Conservation (phyloP, 2,329 filamentous ascomycete species). For the Sclerotinia subarctica region DNA sequence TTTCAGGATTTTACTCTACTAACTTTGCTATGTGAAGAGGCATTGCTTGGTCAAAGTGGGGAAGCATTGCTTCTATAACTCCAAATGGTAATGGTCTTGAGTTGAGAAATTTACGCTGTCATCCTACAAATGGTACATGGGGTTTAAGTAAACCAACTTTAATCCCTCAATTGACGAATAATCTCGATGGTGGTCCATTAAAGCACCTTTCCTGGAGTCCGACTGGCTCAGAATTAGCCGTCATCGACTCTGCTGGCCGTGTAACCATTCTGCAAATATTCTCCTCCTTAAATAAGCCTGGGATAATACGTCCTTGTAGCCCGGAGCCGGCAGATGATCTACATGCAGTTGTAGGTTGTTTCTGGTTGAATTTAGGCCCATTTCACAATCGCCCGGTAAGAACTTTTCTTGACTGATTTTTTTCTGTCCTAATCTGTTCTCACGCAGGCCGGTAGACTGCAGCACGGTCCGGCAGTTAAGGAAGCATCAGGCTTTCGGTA, state of each 20-base stretch:
- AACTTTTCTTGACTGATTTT: slow-evolving; percentile 5
- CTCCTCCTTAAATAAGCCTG: slow-evolving; percentile 70
- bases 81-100: slow-evolving; percentile 67
- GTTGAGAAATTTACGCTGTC: slow-evolving; percentile 68
- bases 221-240: slow-evolving; percentile 73
- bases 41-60: slow-evolving; percentile 83
- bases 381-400: slow-evolving; percentile 34
- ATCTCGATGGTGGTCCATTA: slow-evolving; percentile 62
- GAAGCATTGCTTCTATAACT: slow-evolving; percentile 79
- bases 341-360: slow-evolving; percentile 74
- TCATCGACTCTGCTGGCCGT: slow-evolving; percentile 75
- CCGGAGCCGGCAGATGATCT: slow-evolving; percentile 71
- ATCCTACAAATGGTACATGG: slow-evolving; percentile 70
- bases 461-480: slow-evolving; percentile 62
- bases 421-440: not conserved
- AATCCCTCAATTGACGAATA: slow-evolving; percentile 57
- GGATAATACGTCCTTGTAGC: slow-evolving; percentile 58
- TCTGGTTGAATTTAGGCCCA: slow-evolving; percentile 63
- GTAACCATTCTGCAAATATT: slow-evolving; percentile 71
- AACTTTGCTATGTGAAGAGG: slow-evolving; percentile 50
- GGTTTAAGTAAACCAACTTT: slow-evolving; percentile 68
- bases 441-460: slow-evolving; percentile 40
- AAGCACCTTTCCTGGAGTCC: slow-evolving; percentile 80
- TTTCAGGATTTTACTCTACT: not conserved
- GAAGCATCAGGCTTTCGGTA: slow-evolving; percentile 63